Conservation (phyloP, 495 filamentous ascomycete species). For the Talaromyces thailandensis region DNA sequence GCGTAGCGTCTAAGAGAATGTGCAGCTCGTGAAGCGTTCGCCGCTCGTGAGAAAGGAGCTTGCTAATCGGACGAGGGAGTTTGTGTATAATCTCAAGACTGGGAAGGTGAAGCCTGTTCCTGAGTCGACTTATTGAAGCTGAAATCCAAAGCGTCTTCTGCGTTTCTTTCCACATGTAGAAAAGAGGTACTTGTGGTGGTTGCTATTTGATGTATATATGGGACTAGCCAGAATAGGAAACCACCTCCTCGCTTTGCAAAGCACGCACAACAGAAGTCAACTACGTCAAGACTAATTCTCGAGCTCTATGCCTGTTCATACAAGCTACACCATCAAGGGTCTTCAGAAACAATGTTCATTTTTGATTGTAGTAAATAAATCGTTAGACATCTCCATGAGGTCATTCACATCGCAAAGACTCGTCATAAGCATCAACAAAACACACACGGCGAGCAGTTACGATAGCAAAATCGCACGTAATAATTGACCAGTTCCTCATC, state of each 20-base stretch:
- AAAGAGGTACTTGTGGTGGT: too few species aligned
- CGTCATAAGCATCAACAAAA: neutral
- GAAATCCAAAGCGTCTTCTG: too few species aligned
- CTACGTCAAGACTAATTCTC: neutral
- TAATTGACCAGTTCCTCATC: conserved; percentile 36
- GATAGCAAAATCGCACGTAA: conserved; percentile 11
- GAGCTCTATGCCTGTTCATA: neutral
- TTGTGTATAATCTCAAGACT: neutral
- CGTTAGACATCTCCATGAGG: conserved; percentile 29
- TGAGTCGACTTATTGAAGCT: neutral
- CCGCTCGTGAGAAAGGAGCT: neutral
- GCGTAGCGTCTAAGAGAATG: neutral
- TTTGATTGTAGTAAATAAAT: conserved; percentile 25
- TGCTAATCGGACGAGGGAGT: neutral
- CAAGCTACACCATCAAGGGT: conserved; percentile 3
- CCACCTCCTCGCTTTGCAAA: neutral
- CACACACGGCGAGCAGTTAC: neutral
- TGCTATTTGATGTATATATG: neutral
- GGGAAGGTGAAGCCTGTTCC: neutral
- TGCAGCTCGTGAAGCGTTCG: neutral
- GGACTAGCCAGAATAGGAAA: neutral
- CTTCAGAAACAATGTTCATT: conserved; percentile 10
- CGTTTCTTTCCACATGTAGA: too few species aligned
- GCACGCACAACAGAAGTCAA: neutral
- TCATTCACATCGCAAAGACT: neutral